Evolutionary conservation across 345 rosid species (phyloP).

Genomic region (Moricandia arvensis): DNA sequence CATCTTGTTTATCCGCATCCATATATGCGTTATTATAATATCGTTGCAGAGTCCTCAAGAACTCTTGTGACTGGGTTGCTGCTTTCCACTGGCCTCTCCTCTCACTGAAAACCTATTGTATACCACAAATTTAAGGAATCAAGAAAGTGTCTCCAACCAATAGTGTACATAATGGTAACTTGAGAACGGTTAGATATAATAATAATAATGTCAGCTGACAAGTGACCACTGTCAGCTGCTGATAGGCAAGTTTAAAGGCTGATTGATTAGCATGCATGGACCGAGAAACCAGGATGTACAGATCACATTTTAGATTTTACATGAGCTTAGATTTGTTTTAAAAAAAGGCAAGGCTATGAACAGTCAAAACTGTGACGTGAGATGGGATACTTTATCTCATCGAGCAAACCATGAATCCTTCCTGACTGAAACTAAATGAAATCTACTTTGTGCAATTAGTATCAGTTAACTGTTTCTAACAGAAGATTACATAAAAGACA

Average conservation of each 20-base stretch:
- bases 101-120: constrained; percentile 76
- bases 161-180: constrained; percentile 13
- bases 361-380: not conserved
- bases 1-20: constrained; percentile 96
- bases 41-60: constrained; percentile 93
- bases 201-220: not conserved
- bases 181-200: not conserved
- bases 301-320: not conserved
- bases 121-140: constrained; percentile 21
- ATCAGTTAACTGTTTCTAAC: constrained; percentile 13
- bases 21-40: constrained; percentile 94
- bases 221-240: not conserved
- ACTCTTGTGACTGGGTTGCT: constrained; percentile 97
- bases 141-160: constrained; percentile 15
- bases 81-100: constrained; percentile 99
- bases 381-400: constrained; percentile 4
- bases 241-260: not conserved
- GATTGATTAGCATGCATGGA: constrained; percentile 6
- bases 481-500: not conserved
- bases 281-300: not conserved
- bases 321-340: not conserved
- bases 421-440: not conserved
- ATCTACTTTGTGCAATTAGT: not conserved
- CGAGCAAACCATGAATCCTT: not conserved
- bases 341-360: not conserved